Evolutionary conservation across 805 yeast species (phyloP).

Genomic region (Naumovozyma baii): DNA sequence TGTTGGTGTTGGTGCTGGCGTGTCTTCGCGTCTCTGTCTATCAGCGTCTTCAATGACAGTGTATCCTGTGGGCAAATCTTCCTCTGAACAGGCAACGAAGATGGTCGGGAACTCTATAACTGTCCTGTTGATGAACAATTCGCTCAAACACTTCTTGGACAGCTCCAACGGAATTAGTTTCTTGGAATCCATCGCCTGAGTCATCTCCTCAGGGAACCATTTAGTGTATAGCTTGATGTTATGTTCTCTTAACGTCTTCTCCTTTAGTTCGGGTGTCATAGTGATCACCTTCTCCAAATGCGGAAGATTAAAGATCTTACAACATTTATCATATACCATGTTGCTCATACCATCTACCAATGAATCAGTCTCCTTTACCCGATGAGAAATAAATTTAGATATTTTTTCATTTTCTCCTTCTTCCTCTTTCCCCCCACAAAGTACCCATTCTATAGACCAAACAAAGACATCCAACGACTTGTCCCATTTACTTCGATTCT

Average conservation of each 20-base stretch:
- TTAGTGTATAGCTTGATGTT: conserved; percentile 20
- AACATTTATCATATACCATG: conserved; percentile 22
- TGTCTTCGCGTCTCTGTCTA: no score
- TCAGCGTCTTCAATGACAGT: no score
- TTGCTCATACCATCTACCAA: conserved; percentile 28
- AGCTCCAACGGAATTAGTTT: conserved; percentile 33
- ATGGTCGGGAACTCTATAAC: conserved; percentile 77
- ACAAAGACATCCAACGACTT: conserved; percentile 47
- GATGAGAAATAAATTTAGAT: conserved; percentile 20
- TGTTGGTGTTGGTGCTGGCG: no score
- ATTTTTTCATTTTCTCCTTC: conserved; percentile 13
- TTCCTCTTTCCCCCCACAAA: conserved; percentile 28
- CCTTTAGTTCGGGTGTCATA: background rate
- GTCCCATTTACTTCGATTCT: conserved; percentile 66
- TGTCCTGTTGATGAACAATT: conserved; percentile 42
- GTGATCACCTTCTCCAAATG: background rate
- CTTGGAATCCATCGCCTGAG: conserved; percentile 25
- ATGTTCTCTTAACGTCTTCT: conserved; percentile 7
- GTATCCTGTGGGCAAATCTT: no score
- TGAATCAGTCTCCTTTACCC: conserved; percentile 28
- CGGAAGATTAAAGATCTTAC: conserved; percentile 10
- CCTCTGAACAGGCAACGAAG: no score
- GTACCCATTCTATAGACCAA: conserved; percentile 76
- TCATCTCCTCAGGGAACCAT: conserved; percentile 28
- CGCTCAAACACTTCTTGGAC: conserved; percentile 33